Percentiles rank a stretch among this genome's conserved stretches.
Conservation (phyloP, 352 stramenopile genomes). For the Globisporangium heterothallicum region DNA sequence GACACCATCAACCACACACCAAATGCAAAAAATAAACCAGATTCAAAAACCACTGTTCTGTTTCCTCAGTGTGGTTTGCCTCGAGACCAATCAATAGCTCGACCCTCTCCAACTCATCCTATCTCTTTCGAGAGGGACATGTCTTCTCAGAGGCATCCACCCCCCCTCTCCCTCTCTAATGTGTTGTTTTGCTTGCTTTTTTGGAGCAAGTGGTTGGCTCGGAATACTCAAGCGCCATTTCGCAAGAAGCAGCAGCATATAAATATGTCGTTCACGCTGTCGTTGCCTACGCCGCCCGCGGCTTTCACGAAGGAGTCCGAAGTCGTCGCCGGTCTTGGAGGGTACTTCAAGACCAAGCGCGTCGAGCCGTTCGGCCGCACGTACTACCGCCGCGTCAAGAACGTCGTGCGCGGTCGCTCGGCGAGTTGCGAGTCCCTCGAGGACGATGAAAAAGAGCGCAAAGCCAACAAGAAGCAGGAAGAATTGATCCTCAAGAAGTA, state of each 20-base stretch:
- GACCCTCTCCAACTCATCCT: background rate
- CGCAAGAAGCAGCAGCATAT: background rate
- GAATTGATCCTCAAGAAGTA: conserved; percentile 72
- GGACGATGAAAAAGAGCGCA: conserved; percentile 50
- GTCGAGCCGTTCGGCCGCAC: conserved; percentile 68
- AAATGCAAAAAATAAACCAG: too few relatives aligned
- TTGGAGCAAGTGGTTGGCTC: too few relatives aligned
- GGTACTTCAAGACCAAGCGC: conserved; percentile 73
- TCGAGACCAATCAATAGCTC: background rate
- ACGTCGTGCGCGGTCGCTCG: conserved; percentile 67
- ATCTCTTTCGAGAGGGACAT: background rate
- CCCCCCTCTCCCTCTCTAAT: background rate
- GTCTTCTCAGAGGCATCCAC: background rate
- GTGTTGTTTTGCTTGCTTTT: too few relatives aligned
- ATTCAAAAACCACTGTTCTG: background rate
- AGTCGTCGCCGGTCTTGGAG: conserved; percentile 49
- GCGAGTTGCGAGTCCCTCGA: conserved; percentile 73
- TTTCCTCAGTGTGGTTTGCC: background rate
- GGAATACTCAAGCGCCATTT: too few relatives aligned
- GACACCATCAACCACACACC: too few relatives aligned
- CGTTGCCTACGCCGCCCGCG: conserved; percentile 49
- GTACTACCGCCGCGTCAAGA: conserved; percentile 70
- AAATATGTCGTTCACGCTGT: conserved; percentile 42
- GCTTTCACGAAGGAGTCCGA: conserved; percentile 47
- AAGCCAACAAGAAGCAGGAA: conserved; percentile 62